Evolutionary conservation across 225 moss, liverwort and hornwort species (phyloP).

Genomic region (Straminergon stramineum): DNA sequence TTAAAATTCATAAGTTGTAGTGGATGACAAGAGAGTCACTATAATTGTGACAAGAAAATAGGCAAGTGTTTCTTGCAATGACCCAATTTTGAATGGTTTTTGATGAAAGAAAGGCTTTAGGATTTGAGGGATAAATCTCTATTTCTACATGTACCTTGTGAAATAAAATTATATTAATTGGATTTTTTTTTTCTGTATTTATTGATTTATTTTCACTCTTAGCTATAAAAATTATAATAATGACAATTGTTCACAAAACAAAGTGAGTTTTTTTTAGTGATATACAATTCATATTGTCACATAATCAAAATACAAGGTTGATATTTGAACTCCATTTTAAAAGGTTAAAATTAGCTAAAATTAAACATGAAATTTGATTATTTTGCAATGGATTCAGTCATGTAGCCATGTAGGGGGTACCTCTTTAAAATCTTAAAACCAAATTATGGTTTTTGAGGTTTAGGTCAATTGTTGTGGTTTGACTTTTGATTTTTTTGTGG

Average conservation of each 20-base stretch:
- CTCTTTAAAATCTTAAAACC: neutral
- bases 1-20: too few relatives aligned
- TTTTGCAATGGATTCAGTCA: neutral
- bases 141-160: neutral
- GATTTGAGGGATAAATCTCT: fast-evolving
- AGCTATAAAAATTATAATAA: neutral
- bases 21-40: too few relatives aligned
- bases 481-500: fast-evolving
- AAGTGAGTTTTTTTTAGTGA: neutral
- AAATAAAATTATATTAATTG: neutral
- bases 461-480: neutral
- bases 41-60: too few relatives aligned
- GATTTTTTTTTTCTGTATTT: neutral
- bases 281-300: neutral
- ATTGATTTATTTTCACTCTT: neutral
- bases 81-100: neutral
- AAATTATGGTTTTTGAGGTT: neutral
- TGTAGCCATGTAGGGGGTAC: neutral
- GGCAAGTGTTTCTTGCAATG: too few relatives aligned
- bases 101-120: fast-evolving
- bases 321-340: neutral
- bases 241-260: neutral
- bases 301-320: neutral
- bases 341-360: neutral
- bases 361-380: neutral